phyloP scores from a whole-genome alignment of 1,284 basidiomycete species.

The Laetiporus sulphureus region DNA sequence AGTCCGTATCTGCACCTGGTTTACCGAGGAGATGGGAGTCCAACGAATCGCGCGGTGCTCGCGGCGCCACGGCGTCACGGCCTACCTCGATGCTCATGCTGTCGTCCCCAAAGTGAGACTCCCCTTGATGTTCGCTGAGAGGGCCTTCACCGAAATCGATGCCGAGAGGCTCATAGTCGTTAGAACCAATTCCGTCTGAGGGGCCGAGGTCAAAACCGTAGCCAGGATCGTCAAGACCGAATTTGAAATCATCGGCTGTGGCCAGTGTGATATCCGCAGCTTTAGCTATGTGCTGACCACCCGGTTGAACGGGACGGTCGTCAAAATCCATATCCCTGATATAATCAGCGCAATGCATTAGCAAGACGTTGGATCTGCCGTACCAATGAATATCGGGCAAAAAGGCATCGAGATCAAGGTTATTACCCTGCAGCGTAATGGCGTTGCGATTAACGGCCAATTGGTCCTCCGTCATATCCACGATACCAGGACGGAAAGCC shows the following conservation, averaged over 20 bases:
- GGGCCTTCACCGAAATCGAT: constrained; percentile 63
- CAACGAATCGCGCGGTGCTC: constrained; percentile 47
- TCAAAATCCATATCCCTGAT: constrained; percentile 72
- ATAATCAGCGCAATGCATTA: not conserved
- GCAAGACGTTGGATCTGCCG: constrained; percentile 10
- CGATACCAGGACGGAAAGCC: constrained; percentile 90
- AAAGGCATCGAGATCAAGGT: constrained; percentile 72
- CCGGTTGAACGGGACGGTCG: constrained; percentile 55
- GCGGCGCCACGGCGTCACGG: constrained; percentile 55
- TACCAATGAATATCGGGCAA: constrained; percentile 80
- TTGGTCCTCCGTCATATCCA: constrained; percentile 94
- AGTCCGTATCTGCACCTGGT: constrained; percentile 36
- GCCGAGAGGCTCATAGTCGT: constrained; percentile 72
- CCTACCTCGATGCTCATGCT: constrained; percentile 65
- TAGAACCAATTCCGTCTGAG: constrained; percentile 78
- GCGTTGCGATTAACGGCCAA: constrained; percentile 81
- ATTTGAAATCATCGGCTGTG: constrained; percentile 55
- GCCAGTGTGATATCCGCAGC: constrained; percentile 81
- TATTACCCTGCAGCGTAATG: constrained; percentile 75
- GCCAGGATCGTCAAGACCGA: constrained; percentile 51
- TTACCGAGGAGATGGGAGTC: constrained; percentile 51
- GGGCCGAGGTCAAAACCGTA: constrained; percentile 67
- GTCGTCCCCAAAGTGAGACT: constrained; percentile 30
- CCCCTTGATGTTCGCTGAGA: constrained; percentile 24
- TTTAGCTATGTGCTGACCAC: constrained; percentile 75